Evolutionary conservation across 805 yeast species (phyloP).

Genomic region (Candida adriatica): DNA sequence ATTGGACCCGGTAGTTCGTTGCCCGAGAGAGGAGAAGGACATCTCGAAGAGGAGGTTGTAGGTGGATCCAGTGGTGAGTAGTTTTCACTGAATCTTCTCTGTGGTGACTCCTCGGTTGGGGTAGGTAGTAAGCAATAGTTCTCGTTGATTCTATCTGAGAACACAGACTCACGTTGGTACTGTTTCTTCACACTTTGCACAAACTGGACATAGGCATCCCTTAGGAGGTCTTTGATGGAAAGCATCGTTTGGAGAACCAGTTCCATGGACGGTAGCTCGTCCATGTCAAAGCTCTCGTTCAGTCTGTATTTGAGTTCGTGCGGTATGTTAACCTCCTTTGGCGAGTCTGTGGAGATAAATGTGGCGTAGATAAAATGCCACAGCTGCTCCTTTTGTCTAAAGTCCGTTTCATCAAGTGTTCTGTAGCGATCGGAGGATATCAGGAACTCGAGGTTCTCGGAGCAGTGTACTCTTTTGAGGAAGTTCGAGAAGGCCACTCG

Average conservation of each 20-base stretch:
- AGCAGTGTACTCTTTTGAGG: slow-evolving; percentile 19
- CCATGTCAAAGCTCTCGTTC: slow-evolving; percentile 4
- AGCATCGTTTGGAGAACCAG: slow-evolving; percentile 17
- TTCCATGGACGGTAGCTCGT: slow-evolving; percentile 13
- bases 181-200: slow-evolving; percentile 12
- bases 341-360: slow-evolving; percentile 33
- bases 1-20: slow-evolving; percentile 5
- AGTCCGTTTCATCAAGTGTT: slow-evolving; percentile 4
- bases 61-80: slow-evolving; percentile 18
- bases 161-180: slow-evolving; percentile 3
- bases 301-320: slow-evolving; percentile 18
- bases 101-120: slow-evolving; percentile 9
- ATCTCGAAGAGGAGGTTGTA: slow-evolving; percentile 6
- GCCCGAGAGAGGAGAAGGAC: slow-evolving; percentile 17
- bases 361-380: slow-evolving; percentile 29
- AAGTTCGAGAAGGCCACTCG: slow-evolving; percentile 21
- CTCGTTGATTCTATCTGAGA: slow-evolving; percentile 9
- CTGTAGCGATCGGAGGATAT: slow-evolving; percentile 16
- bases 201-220: slow-evolving; percentile 22
- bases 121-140: slow-evolving; percentile 15
- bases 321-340: slow-evolving; percentile 28
- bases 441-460: slow-evolving; percentile 23
- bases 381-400: slow-evolving; percentile 6
- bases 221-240: slow-evolving; percentile 17
- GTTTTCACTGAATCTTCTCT: slow-evolving; percentile 14